Base-by-base conservation (phyloP, 768 basidiomycete species). In the Mycena galopus region DNA sequence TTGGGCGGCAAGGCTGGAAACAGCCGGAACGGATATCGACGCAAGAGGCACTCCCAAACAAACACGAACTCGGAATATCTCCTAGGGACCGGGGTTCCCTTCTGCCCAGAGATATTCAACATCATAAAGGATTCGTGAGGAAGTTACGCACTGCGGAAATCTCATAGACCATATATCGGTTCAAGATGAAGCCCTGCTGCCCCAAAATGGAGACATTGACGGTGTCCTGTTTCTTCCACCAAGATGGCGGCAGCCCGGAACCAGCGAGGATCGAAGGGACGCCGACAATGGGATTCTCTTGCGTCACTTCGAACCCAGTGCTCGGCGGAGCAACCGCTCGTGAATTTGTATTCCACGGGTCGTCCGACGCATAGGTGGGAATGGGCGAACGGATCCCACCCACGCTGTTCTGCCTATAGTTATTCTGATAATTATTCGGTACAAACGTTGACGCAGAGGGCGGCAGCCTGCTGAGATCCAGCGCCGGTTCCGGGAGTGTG, bases 31-130 rank as follows among this genome's bases (percentile, higher is more conserved):
- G 98, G 97, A 84, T 98, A 98, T 65, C 96, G 89, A 74, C 92
- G 90, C 62, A 90, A 81, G 53, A 99, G 86, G 73, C 91, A 93
- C 73, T 98, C 96, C 90, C 95, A 94, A 30, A 99, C 85, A 81
- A 93, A 96, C 12, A 88, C 88, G 80, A 99, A 99, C 80, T 99
- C 98, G 9, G 94, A 96, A 81, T 98, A 99, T 68, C 98, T 89
- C 64, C 97, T 86, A 32, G 91, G 86, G 25, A 98, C 94, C 17
- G 94, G 85, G 16, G 88, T 84, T 6, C 89, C 90, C 60, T 91
- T 87, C 88, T 95, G 72, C 65, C 62, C 29, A 53, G 47, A 67
- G 4, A 42, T 33, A 50, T 55, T 27, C 10, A 42, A 47, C 33
- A 37, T 50, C 7, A 19, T 3, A 23, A 25, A 16, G 2, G 5